Conservation (phyloP, 139 green algal species). For the Coelastrella sp. region DNA sequence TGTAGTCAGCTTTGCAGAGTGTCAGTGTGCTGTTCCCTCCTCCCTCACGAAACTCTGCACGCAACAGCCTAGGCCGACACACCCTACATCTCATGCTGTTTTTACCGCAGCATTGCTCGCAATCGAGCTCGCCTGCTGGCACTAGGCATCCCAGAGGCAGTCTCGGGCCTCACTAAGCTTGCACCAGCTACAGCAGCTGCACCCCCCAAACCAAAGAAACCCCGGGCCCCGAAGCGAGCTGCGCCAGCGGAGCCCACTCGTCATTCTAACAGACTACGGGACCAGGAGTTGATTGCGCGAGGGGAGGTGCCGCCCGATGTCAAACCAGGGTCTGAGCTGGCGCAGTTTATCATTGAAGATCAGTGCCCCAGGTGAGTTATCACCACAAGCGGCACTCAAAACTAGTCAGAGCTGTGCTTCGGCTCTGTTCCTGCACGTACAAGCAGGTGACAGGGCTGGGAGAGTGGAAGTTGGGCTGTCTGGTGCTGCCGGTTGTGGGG, state of each 20-base stretch:
- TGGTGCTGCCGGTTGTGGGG: too few species aligned
- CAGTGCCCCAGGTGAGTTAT: conserved; percentile 45
- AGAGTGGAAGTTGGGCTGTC: too few species aligned
- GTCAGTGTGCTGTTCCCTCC: too few species aligned
- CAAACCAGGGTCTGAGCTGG: conserved; percentile 35
- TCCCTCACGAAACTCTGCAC: too few species aligned
- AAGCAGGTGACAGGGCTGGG: too few species aligned
- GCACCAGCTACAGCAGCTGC: conserved; percentile 27
- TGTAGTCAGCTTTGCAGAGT: too few species aligned
- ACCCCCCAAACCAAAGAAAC: conserved; percentile 3
- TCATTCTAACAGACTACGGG: conserved; percentile 4
- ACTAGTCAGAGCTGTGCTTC: too few species aligned
- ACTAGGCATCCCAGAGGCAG: conserved; percentile 52
- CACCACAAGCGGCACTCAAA: too few species aligned
- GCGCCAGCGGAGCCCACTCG: not conserved
- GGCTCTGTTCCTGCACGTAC: too few species aligned
- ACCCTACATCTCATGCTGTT: not conserved
- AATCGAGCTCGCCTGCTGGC: conserved; percentile 57
- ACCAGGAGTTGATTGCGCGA: conserved; percentile 21
- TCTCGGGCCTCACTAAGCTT: conserved; percentile 46
- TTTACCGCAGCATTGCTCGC: conserved; percentile 53
- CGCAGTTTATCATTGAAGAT: conserved; percentile 37
- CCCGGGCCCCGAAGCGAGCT: not conserved
- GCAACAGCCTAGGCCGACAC: too few species aligned
- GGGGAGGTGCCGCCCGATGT: conserved; percentile 36